A percentile compares a stretch with the other conserved stretches of the same genome.
Evolutionary conservation across 257 asterid genomes (phyloP).

Genomic region (Mentha longifolia): DNA sequence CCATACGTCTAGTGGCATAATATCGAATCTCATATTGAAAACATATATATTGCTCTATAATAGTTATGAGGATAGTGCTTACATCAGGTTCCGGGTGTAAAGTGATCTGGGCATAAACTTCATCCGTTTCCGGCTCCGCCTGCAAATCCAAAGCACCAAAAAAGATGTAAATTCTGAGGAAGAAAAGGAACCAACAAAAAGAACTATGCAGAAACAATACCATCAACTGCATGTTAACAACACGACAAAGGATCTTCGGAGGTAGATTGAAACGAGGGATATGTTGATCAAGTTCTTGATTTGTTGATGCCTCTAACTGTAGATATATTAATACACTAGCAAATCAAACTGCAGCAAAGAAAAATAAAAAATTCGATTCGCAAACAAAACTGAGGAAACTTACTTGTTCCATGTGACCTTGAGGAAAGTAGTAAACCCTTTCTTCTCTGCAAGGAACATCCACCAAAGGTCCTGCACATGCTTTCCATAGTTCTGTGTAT

Average conservation of each 20-base stretch:
- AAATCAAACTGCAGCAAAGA: conserved; percentile 6
- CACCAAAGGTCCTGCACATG: conserved; percentile 89
- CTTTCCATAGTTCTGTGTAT: conserved; percentile 76
- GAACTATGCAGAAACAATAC: conserved; percentile 42
- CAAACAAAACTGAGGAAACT: background rate
- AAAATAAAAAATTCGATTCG: conserved; percentile 15
- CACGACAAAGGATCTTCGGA: conserved; percentile 77
- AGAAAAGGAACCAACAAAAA: background rate
- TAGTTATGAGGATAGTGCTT: conserved; percentile 30
- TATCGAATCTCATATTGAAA: background rate
- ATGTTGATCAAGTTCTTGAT: conserved; percentile 60
- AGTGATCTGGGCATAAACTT: conserved; percentile 84
- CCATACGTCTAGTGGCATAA: background rate
- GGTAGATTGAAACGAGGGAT: conserved; percentile 75
- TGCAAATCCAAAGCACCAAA: conserved; percentile 25
- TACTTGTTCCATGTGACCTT: conserved; percentile 92
- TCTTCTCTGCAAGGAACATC: conserved; percentile 66
- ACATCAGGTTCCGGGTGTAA: conserved; percentile 75
- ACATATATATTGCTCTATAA: background rate
- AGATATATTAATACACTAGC: conserved; percentile 20
- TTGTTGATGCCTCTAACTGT: conserved; percentile 86
- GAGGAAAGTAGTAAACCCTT: conserved; percentile 82
- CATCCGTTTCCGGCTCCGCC: conserved; percentile 87
- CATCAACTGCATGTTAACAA: conserved; percentile 55
- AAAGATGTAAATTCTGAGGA: background rate